These are phyloP conservation scores for Aspergillus jensenii DNA, from an alignment of 2,329 filamentous ascomycete genomes.

Conservation along the genomic window DNA sequence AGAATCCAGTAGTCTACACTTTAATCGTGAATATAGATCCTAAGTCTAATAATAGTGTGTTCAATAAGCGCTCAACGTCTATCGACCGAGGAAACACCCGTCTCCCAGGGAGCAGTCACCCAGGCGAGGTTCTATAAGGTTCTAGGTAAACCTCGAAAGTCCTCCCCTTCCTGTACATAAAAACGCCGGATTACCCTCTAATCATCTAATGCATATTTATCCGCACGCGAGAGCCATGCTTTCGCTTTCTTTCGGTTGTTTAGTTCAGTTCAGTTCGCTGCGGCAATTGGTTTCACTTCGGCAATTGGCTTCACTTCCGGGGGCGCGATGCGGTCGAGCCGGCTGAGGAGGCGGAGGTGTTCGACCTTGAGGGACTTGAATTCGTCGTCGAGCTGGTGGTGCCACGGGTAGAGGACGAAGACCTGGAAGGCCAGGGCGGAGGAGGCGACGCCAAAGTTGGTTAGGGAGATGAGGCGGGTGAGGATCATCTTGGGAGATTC, in stretches of 20 bases:
- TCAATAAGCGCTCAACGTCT: no score
- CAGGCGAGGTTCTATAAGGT: no score
- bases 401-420: conserved; percentile 70
- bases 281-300: no score
- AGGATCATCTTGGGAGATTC: conserved; percentile 33
- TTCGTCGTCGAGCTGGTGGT: conserved; percentile 63
- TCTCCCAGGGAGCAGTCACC: no score
- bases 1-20: no score
- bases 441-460: conserved; percentile 65
- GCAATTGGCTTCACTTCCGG: background rate
- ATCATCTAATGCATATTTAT: background rate
- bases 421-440: conserved; percentile 68
- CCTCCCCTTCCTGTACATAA: background rate
- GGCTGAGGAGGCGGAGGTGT: conserved; percentile 42
- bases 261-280: background rate
- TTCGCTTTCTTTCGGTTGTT: no score
- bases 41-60: no score
- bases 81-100: no score
- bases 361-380: conserved; percentile 62
- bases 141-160: no score
- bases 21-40: no score
- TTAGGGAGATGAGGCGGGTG: conserved; percentile 57
- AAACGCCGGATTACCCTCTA: background rate
- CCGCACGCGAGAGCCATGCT: no score
- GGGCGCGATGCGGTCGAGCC: background rate